These are phyloP conservation scores for Flaveria brownii DNA, from an alignment of 129 eudicot species.

Conservation along the genomic window DNA sequence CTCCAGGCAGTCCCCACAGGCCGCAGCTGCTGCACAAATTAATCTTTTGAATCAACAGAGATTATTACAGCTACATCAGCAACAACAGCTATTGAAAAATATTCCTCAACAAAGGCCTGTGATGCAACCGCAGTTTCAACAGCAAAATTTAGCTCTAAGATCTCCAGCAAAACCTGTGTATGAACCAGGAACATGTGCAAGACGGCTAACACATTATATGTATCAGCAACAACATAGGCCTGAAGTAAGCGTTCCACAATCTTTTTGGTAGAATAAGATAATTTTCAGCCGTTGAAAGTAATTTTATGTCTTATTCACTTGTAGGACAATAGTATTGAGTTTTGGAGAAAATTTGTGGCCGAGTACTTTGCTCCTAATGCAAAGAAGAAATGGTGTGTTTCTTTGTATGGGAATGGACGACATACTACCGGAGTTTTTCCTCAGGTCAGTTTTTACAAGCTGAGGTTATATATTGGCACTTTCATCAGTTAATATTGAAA, in stretches of 20 bases:
- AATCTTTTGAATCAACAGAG: conserved; percentile 31
- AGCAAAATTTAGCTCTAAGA: conserved; percentile 42
- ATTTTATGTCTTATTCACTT: neutral
- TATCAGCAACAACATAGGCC: conserved; percentile 97
- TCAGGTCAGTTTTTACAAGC: conserved; percentile 12
- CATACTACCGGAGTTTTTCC: conserved; percentile 36
- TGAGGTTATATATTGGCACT: no score
- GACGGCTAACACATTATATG: conserved; percentile 95
- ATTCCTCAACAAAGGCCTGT: conserved; percentile 76
- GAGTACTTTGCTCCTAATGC: conserved; percentile 90
- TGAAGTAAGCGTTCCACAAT: conserved; percentile 55
- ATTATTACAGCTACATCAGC: conserved; percentile 21
- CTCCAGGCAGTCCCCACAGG: conserved; percentile 26
- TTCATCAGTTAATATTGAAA: no score
- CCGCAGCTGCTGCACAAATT: conserved; percentile 14
- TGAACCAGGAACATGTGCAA: conserved; percentile 95
- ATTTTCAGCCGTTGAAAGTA: neutral
- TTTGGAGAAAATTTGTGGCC: conserved; percentile 89
- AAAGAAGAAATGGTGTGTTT: conserved; percentile 93
- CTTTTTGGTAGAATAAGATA: neutral
- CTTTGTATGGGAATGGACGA: conserved; percentile 86
- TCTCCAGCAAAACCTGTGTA: conserved; percentile 72
- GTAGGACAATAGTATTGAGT: conserved; percentile 88
- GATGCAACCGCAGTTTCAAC: conserved; percentile 64
- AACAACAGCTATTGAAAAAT: conserved; percentile 61